A percentile compares a stretch with the other conserved stretches of the same genome.
Conservation (phyloP, 2,329 filamentous ascomycete genomes). For the Cladorrhinum sp. region DNA sequence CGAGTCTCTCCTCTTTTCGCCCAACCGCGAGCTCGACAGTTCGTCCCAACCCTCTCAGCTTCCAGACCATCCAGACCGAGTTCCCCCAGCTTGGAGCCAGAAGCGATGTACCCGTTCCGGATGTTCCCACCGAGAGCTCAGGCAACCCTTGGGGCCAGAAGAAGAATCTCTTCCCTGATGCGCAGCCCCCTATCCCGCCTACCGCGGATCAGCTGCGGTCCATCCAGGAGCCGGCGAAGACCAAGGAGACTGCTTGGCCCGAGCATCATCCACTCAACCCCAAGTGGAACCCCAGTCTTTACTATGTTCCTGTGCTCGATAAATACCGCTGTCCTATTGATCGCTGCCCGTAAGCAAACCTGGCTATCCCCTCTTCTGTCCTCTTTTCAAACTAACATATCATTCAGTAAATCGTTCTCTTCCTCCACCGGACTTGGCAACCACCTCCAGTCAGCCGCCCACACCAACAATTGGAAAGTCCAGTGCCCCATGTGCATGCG, state of each 20-base stretch:
- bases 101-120: neutral
- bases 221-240: constrained; percentile 5
- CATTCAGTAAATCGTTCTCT: constrained; percentile 41
- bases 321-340: constrained; percentile 54
- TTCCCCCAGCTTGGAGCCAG: neutral
- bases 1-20: constrained; percentile 6
- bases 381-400: neutral
- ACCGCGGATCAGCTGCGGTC: constrained; percentile 21
- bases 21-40: constrained; percentile 1
- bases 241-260: constrained; percentile 13
- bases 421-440: constrained; percentile 31
- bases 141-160: constrained; percentile 26
- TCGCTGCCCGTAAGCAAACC: constrained; percentile 46
- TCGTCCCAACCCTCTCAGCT: constrained; percentile 7
- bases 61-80: constrained; percentile 6
- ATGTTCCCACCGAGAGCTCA: constrained; percentile 10
- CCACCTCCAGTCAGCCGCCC: constrained; percentile 46
- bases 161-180: constrained; percentile 30
- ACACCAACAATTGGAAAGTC: constrained; percentile 35
- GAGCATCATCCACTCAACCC: constrained; percentile 44
- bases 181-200: constrained; percentile 22
- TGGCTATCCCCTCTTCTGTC: constrained; percentile 6
- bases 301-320: constrained; percentile 41
- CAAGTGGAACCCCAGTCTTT: constrained; percentile 47
- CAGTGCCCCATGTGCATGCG: constrained; percentile 45